phyloP scores from a whole-genome alignment of 1,139 yeast species.

The Suhomyces choctaworum region DNA sequence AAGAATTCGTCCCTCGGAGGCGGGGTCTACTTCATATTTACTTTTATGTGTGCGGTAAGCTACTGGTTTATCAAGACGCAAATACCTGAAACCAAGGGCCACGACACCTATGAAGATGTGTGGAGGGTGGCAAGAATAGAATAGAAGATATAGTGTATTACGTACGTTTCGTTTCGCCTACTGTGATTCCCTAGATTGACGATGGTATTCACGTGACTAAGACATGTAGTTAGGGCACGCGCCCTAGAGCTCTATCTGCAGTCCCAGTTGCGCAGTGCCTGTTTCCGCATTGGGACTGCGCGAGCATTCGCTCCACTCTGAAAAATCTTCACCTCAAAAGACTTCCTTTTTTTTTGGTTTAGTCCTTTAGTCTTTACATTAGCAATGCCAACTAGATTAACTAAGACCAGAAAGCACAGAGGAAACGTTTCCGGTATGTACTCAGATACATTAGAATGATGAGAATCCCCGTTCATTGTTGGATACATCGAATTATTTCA shows the following conservation, averaged over 20 bases:
- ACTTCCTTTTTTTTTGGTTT: conserved; percentile 14
- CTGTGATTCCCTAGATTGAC: too few relatives aligned
- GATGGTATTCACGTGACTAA: too few relatives aligned
- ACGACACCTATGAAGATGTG: conserved; percentile 56
- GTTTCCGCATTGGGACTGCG: conserved; percentile 4
- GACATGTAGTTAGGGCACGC: too few relatives aligned
- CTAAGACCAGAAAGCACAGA: conserved; percentile 99
- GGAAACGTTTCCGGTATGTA: conserved; percentile 99
- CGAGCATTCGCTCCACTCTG: conserved; percentile 10
- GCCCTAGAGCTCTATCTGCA: conserved; percentile 2
- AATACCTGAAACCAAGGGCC: conserved; percentile 83
- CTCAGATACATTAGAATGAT: too few relatives aligned
- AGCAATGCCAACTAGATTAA: conserved; percentile 98
- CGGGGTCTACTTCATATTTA: conserved; percentile 73
- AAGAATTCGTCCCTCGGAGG: conserved; percentile 66
- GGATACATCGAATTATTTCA: too few relatives aligned
- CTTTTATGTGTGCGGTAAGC: conserved; percentile 53
- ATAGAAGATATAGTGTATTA: neutral
- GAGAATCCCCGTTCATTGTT: too few relatives aligned
- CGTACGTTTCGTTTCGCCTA: neutral
- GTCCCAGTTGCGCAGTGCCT: neutral
- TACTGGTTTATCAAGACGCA: conserved; percentile 44
- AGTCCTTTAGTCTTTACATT: conserved; percentile 24
- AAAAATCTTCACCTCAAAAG: conserved; percentile 20
- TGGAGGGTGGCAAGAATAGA: conserved; percentile 39